Base-by-base conservation (phyloP, 2,329 filamentous ascomycete genomes). In the Sporothrix pallida region DNA sequence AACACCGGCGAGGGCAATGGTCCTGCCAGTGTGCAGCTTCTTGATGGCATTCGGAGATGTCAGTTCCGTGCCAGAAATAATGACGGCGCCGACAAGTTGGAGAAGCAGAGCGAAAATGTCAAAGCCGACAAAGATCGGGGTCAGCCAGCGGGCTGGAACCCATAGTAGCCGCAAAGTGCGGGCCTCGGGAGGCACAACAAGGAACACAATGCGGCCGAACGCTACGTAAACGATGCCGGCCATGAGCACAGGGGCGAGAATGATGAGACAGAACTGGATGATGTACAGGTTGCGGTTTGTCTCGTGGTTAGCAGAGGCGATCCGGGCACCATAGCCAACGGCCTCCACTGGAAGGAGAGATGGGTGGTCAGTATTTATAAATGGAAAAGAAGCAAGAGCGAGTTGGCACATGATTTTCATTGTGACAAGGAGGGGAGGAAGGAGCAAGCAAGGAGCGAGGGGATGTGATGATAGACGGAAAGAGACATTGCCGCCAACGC, bases 71-170 rank as follows among this genome's bases (percentile, higher is more conserved):
- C 81, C 78, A 0, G 84, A 81, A 13, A 86, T 80, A 69, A 83
- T 81, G 52, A 86, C 78, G 0, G 82, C 81, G 4, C 82, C 83
- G 31, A 79, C 74, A 3, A 84, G 77, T 70, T 84, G 83, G 1
- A 84, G 78, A 2, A 84, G 63, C 3, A 84, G 79, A 0, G 83
- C 79, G 20, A 83, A 50, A 10, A 84, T 74, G 70, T 84, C 82
- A 70, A 80, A 84, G 9, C 80, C 80, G 12, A 84, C 83, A 52
- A 84, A 84, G n/a, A 84, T 80, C 3, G 79, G 81, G 0, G 83
- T 84, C 23, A 81, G 42, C 81, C 82, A 75, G 74, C 76, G 72
- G 77, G 77, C 75, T 8, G 80, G 79, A 1, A 83, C 80, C 82
- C 81, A 84, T 68, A 83, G 80, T 8, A 83, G 77, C 67, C 76